phyloP scores from a whole-genome alignment of 192 early-diverging fungal genomes.

The Jimgerdemannia flammicorona region DNA sequence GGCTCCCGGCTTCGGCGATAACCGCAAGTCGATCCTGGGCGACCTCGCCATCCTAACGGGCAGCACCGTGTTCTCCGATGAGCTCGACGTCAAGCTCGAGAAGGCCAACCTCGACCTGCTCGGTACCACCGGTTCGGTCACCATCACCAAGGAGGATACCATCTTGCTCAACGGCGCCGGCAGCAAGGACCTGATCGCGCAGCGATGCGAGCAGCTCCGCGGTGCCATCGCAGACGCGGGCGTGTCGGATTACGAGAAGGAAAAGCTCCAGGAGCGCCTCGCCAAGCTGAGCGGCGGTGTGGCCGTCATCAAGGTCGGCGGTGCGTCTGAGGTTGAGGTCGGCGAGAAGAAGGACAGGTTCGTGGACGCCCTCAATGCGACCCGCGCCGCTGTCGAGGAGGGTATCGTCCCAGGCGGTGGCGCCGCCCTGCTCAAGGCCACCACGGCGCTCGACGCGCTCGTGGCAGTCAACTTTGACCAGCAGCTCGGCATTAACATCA shows the following conservation, averaged over 20 bases:
- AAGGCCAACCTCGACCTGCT: constrained; percentile 89
- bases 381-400: constrained; percentile 98
- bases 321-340: constrained; percentile 97
- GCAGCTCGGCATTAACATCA: constrained; percentile 95
- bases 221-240: constrained; percentile 73
- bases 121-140: constrained; percentile 83
- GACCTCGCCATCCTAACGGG: constrained; percentile 98
- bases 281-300: constrained; percentile 98
- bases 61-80: constrained; percentile 95
- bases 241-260: constrained; percentile 97
- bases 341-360: constrained; percentile 99
- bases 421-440: constrained; percentile 92
- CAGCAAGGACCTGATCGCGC: constrained; percentile 80
- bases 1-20: constrained; percentile 99
- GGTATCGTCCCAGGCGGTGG: constrained; percentile 99
- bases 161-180: constrained; percentile 96
- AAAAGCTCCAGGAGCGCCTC: constrained; percentile 99
- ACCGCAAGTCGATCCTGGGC: constrained; percentile 98
- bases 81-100: constrained; percentile 96
- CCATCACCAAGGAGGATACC: constrained; percentile 99
- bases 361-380: constrained; percentile 97
- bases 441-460: constrained; percentile 72
- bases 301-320: constrained; percentile 99
- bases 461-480: constrained; percentile 99
- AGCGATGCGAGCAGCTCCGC: constrained; percentile 98